These are phyloP conservation scores for Fusarium illudens DNA, from an alignment of 2,329 filamentous ascomycete species.

Conservation along the genomic window DNA sequence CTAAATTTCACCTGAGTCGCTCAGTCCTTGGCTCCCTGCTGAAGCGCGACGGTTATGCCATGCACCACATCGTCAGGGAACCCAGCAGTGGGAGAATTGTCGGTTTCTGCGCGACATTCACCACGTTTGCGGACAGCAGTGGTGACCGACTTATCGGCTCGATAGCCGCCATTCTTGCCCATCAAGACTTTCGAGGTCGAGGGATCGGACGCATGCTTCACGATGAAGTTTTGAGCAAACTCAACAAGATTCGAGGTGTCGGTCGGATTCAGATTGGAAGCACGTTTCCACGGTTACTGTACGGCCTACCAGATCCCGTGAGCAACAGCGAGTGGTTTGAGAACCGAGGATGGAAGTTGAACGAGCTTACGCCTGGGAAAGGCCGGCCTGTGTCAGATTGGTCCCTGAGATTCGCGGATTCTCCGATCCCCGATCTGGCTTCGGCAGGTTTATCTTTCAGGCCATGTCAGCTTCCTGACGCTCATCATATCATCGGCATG, in stretches of 20 bases:
- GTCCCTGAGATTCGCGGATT: constrained; percentile 61
- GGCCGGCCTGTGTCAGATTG: constrained; percentile 63
- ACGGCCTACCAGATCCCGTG: constrained; percentile 59
- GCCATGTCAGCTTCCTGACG: constrained; percentile 56
- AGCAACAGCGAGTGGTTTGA: constrained; percentile 61
- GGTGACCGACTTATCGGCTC: constrained; percentile 64
- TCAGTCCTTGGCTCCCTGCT: constrained; percentile 57
- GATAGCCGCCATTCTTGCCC: constrained; percentile 63
- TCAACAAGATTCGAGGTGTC: constrained; percentile 61
- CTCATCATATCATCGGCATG: constrained; percentile 57
- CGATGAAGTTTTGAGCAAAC: constrained; percentile 58
- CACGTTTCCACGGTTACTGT: constrained; percentile 66
- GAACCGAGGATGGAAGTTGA: constrained; percentile 62
- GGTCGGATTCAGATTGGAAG: constrained; percentile 64
- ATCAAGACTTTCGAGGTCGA: constrained; percentile 54
- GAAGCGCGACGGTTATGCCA: constrained; percentile 62
- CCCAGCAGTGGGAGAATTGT: constrained; percentile 53
- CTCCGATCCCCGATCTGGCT: constrained; percentile 53
- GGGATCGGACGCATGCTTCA: constrained; percentile 65
- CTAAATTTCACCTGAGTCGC: constrained; percentile 55
- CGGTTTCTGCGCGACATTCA: constrained; percentile 69
- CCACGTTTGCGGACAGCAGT: constrained; percentile 63
- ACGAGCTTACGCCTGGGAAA: constrained; percentile 53
- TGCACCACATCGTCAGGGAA: constrained; percentile 65
- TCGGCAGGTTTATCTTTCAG: constrained; percentile 55